Conservation (phyloP, 2,329 filamentous ascomycete genomes). For the Mollisiaceae sp. region DNA sequence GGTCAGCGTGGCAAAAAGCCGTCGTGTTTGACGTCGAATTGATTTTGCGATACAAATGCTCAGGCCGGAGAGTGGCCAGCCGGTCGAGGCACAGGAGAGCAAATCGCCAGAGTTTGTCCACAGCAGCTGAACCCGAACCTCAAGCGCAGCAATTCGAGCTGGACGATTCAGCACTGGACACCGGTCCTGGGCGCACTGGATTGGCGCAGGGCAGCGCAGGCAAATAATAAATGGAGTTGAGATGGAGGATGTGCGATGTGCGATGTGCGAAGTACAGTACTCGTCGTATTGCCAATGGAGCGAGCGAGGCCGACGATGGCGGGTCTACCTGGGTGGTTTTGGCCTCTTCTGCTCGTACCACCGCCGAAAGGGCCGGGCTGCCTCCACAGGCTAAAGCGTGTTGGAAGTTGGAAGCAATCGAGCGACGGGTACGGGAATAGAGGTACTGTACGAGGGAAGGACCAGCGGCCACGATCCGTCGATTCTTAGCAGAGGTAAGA, state of each 20-base stretch:
- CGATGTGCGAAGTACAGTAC: no score
- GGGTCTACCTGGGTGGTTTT: not conserved
- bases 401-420: not conserved
- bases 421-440: not conserved
- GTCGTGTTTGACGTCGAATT: conserved; percentile 15
- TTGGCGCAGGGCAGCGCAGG: not conserved
- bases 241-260: no score
- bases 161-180: not conserved
- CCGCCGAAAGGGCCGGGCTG: conserved; percentile 11
- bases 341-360: conserved; percentile 6
- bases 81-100: conserved; percentile 11
- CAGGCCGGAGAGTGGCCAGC: conserved; percentile 22
- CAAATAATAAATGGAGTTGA: not conserved
- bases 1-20: conserved; percentile 1
- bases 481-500: conserved; percentile 17
- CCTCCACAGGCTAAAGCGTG: conserved; percentile 1
- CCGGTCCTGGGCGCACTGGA: not conserved
- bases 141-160: not conserved
- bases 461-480: not conserved
- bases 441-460: not conserved
- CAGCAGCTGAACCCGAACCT: conserved; percentile 7
- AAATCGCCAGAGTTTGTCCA: conserved; percentile 14
- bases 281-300: not conserved
- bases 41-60: conserved; percentile 9
- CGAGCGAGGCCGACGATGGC: not conserved